Base-by-base conservation (phyloP, 208 protist species). In the Willaertia magna region DNA sequence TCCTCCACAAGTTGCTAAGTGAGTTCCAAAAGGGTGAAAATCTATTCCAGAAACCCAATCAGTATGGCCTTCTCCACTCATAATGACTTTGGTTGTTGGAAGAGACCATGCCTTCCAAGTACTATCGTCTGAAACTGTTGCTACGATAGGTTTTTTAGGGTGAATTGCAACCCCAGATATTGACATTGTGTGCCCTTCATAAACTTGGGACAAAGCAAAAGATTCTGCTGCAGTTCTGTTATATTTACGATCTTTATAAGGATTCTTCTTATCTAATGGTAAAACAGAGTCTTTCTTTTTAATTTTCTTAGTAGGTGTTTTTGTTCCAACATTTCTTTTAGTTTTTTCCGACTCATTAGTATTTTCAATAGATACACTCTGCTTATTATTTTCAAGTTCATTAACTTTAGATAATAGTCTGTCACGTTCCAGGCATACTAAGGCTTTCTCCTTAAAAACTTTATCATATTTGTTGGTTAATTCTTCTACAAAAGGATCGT, bases 61-160 rank as follows among this genome's bases (percentile, higher is more conserved):
- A 85, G 90, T 89, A 91, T 99, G 97, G 2, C 95, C 96, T 47
- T 96, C 94, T 30, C 95, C 96, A 22, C 92, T 95, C 82, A 97
- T 95, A 39, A 99, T 93, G 20, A 97, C 89, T 43, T 99, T 96
- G 11, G 96, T 96, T 12, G 90, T 86, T 2, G 95, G 95, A 42
- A 99, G 79, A 18, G 93, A 89, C 85, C 93, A 97, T 61, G 98
- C 91, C 20, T 96, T 96, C 97, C 97, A 99, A 30, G 94, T 95
- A 48, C 91, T 88, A 84, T 99, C 97, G 87, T 99, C 97, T 34
- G 95, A 97, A 51, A 92, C 95, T 74, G 94, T 98, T 6, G 95
- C 97, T 48, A 98, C 92, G n/a, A 97, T 94, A 20, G 92, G 92
- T 87, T 98, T 98, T 79, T 90, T 89, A 18, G 96, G 96, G 89